Evolutionary conservation across 192 early-diverging fungal genomes (phyloP), one percentile per base, ranked within the genome.

Genomic region (Backusella australiensis): DNA sequence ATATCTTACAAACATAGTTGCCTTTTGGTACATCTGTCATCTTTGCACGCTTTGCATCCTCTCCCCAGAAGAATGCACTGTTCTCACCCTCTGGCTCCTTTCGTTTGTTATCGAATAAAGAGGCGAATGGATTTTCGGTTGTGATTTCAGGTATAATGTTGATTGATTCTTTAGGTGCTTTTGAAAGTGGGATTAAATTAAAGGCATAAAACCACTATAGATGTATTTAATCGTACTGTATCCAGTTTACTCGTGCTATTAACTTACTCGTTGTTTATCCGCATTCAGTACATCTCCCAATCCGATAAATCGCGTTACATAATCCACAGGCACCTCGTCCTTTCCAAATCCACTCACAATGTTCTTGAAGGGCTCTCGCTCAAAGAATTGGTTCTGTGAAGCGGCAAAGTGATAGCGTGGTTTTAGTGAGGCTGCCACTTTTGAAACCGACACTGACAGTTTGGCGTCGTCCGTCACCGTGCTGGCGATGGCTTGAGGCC

Each of bases 321-420:
- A 89, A 34, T 78, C 81, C 9, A 83, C 77, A 44, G 83, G 56
- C 79, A 84, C 21, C 35, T 78, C 74, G 8, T 78, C 71, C 2
- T 38, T 19, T 21, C 56, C 76, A 75, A 81, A 77, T 69, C 71
- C 85, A 67, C 74, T 72, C 56, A 75, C 81, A 75, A 56, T 74
- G 79, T 93, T 93, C 63, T 80, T 82, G 84, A 91, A 98, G 29
- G 97, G 96, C 65, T 92, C 90, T 11, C 97, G 87, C 86, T 98
- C 95, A 75, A 88, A 94, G 76, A 97, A 98, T 12, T 82, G 26
- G 35, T 82, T 82, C 75, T 89, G 90, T 1, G 86, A 85, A 1
- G 89, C 77, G 34, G 93, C 91, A 87, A 98, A 96, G 79, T 97
- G 97, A 80, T 98, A 98, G 23, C 95, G 87, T 5, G 97, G 97